Evolutionary conservation across 2,329 filamentous ascomycete genomes (phyloP), one percentile per base, ranked within the genome.

Genomic region (Colletotrichum trifolii): DNA sequence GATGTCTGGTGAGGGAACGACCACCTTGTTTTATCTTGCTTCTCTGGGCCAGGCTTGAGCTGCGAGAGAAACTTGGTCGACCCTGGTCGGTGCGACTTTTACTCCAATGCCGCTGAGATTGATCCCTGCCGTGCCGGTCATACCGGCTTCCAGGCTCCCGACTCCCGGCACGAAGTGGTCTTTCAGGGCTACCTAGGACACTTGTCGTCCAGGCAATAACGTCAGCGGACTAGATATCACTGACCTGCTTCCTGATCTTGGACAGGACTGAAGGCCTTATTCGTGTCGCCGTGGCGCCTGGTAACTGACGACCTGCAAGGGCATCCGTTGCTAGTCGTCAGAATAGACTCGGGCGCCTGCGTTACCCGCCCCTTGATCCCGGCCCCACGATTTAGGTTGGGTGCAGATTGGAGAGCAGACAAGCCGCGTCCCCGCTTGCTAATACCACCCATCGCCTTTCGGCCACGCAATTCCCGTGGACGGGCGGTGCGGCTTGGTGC

Each of bases 351-450:
- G 62, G 54, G 48, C 54, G 52, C 5, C 39, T 59, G 57, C 66
- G 38, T 58, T 33, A 25, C 46, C 60, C 57, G 54, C 53, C 57
- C 57, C 63, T 56, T 66, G 57, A 67, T 63, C 66, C 66, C 57
- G 48, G 66, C 63, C 49, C 63, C 63, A 38, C 57, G 63, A 48
- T 66, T 67, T 67, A 40, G 63, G 66, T 67, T 66, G 57, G 50
- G 48, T 66, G 66, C 66, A 67, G 63, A 58, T 53, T 25, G 54
- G 57, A 40, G 36, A 53, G 43, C 39, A 25, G 58, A 52, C 47
- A 42, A 34, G 43, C 42, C 47, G 45, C 63, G 53, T 46, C 53
- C 62, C 48, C 52, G 47, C 36, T 53, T 53, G 34, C 53, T 43
- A 17, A 17, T 17, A 40, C 48, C 59, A 64, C 46, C 40, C 48